These are phyloP conservation scores for Fragilariopsis cylindrus DNA, from an alignment of 108 stramenopile species.

Conservation along the genomic window DNA sequence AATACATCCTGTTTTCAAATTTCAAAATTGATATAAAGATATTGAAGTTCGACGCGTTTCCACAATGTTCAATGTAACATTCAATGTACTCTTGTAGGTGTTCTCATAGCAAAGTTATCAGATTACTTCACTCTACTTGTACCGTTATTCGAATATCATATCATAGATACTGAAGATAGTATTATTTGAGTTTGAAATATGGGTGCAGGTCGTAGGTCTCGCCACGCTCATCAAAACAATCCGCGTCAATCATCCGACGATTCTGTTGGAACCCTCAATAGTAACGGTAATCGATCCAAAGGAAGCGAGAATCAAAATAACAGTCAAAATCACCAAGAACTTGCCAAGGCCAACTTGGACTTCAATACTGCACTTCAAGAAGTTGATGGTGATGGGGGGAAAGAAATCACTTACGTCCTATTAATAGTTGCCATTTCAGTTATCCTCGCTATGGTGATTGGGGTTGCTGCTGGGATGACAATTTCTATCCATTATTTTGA, in stretches of 20 bases:
- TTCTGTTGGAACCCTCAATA: not conserved
- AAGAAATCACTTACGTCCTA: constrained; percentile 22
- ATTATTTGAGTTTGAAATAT: not conserved
- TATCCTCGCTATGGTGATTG: constrained; percentile 30
- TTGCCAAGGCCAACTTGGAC: constrained; percentile 10
- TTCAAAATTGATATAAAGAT: too few species aligned
- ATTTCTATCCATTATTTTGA: constrained; percentile 46
- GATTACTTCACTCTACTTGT: too few species aligned
- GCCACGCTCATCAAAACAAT: constrained; percentile 1
- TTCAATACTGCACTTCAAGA: constrained; percentile 18
- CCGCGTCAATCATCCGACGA: constrained; percentile 16
- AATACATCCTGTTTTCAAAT: too few species aligned
- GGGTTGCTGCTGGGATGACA: constrained; percentile 38
- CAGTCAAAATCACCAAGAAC: not conserved
- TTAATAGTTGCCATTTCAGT: constrained; percentile 16
- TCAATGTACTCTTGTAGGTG: too few species aligned
- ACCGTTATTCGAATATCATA: too few species aligned
- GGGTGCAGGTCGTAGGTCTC: constrained; percentile 5
- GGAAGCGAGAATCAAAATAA: not conserved
- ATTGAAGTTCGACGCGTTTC: too few species aligned
- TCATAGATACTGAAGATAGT: too few species aligned
- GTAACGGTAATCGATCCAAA: constrained; percentile 2
- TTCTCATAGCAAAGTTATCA: too few species aligned
- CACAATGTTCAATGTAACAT: too few species aligned
- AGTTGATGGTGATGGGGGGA: constrained; percentile 22